A percentile compares a stretch with the other conserved stretches of the same genome.
phyloP scores from a whole-genome alignment of 306 rosid genomes.

The Sindora glabra region DNA sequence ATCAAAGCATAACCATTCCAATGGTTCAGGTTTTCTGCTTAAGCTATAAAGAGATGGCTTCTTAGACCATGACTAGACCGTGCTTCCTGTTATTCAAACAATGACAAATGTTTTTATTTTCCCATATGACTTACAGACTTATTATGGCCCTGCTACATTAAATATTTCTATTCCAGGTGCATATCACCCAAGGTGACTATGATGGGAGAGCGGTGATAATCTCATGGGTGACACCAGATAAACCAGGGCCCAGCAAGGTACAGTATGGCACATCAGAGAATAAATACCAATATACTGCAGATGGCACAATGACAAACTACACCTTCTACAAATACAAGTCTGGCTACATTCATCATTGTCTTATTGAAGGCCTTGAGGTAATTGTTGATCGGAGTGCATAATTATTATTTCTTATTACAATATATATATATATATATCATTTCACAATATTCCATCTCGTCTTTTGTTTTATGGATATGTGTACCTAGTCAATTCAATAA shows the following conservation, averaged over 20 bases:
- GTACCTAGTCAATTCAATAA: conserved; percentile 2
- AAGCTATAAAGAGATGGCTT: conserved; percentile 1
- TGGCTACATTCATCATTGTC: conserved; percentile 90
- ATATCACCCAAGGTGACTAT: conserved; percentile 93
- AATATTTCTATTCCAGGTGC: conserved; percentile 51
- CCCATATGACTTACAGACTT: not conserved
- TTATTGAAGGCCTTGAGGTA: conserved; percentile 74
- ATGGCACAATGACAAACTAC: conserved; percentile 56
- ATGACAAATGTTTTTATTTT: not conserved
- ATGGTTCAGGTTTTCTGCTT: not conserved
- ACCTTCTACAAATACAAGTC: conserved; percentile 74
- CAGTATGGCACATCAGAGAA: conserved; percentile 50
- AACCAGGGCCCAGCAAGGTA: conserved; percentile 57
- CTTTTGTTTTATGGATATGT: not conserved
- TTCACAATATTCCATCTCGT: not conserved
- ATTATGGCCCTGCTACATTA: conserved; percentile 1
- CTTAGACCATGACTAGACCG: not conserved
- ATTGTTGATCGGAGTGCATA: not conserved
- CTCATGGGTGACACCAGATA: conserved; percentile 81
- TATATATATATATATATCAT: not conserved
- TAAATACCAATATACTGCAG: conserved; percentile 33
- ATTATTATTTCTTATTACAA: conserved; percentile 12
- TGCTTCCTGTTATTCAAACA: conserved; percentile 3
- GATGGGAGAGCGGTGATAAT: conserved; percentile 85
- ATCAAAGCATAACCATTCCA: not conserved